Evolutionary conservation across 1,284 basidiomycete species (phyloP).

Genomic region (Cryptococcus depauperatus): DNA sequence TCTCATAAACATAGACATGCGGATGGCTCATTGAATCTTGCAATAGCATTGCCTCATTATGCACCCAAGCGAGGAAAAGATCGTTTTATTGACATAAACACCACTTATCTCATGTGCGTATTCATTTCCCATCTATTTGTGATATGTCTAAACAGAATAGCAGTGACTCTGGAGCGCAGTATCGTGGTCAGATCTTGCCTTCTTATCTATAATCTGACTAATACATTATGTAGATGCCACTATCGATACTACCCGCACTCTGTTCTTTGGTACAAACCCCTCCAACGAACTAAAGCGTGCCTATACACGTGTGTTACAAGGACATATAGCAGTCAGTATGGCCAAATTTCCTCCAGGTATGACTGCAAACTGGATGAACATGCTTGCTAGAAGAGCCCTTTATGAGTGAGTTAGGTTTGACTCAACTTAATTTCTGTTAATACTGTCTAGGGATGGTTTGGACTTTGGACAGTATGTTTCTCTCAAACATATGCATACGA

Average conservation of each 20-base stretch:
- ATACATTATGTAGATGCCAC: conserved; percentile 61
- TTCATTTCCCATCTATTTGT: neutral
- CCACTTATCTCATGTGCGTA: conserved; percentile 80
- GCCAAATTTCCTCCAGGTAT: conserved; percentile 84
- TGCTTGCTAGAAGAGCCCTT: conserved; percentile 71
- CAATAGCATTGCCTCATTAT: conserved; percentile 79
- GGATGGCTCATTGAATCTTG: conserved; percentile 5
- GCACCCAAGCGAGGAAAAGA: conserved; percentile 65
- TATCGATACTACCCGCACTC: conserved; percentile 83
- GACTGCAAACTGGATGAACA: conserved; percentile 68
- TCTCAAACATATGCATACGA: neutral
- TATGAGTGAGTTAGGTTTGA: conserved; percentile 53
- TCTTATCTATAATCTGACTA: neutral
- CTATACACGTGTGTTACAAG: conserved; percentile 90
- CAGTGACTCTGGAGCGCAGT: conserved; percentile 84
- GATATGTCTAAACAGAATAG: conserved; percentile 7
- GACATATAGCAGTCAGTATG: conserved; percentile 88
- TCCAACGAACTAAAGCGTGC: conserved; percentile 70
- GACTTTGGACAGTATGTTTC: conserved; percentile 52
- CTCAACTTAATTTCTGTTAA: neutral
- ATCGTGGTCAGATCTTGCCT: conserved; percentile 42
- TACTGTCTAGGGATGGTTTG: conserved; percentile 56
- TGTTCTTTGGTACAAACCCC: conserved; percentile 71
- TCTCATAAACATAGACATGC: neutral
- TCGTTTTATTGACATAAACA: conserved; percentile 62